Evolutionary conservation across 2,329 filamentous ascomycete species (phyloP), one percentile per base, ranked within the genome.

Genomic region (Ophiocordyceps camponoti-rufipedis): DNA sequence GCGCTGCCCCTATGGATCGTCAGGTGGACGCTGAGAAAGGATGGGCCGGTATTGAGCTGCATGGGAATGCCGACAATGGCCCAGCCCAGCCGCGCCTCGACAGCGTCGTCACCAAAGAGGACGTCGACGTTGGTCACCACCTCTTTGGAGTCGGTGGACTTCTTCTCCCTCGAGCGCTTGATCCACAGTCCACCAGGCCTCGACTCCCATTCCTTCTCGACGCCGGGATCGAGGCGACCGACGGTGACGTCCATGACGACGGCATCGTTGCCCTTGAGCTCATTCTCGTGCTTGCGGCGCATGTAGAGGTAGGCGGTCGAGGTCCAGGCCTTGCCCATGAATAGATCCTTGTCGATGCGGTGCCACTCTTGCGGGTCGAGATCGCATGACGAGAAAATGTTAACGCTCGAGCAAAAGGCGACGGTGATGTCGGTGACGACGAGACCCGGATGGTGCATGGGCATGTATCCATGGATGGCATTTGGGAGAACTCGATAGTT

Each of bases 81-180:
- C 91, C 93, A 98, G 29, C 84, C 84, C 2, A 80, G 75, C 47
- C 91, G 78, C 5, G 86, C 88, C 58, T 98, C 91, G 31, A 88
- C 85, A 10, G 88, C 89, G 58, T 95, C 88, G 18, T 88, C 78
- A 18, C 88, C 88, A 56, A 93, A 95, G 7, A 95, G 69, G 5
- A 94, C 77, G 57, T 95, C 88, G 6, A 94, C 69, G 4, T 80
- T 82, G 0, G 86, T 94, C 44, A 95, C 72, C 14, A 80, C 81
- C 38, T 74, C 71, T 48, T 78, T 76, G 4, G 80, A 82, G 57
- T 93, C 85, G 58, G 79, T 83, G 42, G 82, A 79, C 55, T 84
- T 77, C 50, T 75, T 73, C 57, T 80, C 83, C 29, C 74, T 69
- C 14, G 81, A 82, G 48, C 85, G 72, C 62, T 85, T 79, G 50